Base-by-base conservation (phyloP, 148 eudicot genomes). In the Dianthus caryophyllus region DNA sequence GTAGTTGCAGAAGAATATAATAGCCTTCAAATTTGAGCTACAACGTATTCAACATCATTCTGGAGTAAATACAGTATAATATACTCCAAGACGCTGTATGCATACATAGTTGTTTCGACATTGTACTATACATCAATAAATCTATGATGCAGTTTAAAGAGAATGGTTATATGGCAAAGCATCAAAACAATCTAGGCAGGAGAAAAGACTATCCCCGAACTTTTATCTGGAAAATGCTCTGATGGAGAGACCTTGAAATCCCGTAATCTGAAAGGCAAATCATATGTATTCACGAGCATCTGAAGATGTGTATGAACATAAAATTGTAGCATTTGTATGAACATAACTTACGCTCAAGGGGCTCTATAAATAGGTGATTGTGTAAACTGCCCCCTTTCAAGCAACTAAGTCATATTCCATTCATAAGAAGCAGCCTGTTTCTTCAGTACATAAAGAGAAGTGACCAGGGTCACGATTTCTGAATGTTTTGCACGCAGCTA, bases 371-470 rank as follows among this genome's bases (percentile, higher is more conserved):
- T 29, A 58, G 15, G 18, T 30, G 33, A 56, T 0, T 30, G 29
- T n/a, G 6, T 21, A n/a, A 30, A 58, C 15, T 29, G 62, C n/a
- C 16, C 62, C 39, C 22, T 16, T 58, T 5, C 16, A 57, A 57
- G 61, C 18, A 95, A 69, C n/a, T 97, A 84, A 49, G 92, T 85
- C 77, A 95, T 59, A 85, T 85, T 95, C 75, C 97, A 97, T 83
- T 95, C 99, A 66, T 96, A 87, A 64, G 84, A 66, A 81, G 99
- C 88, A 73, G 96, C 93, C 78, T 90, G 97, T 75, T 90, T 95
- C 86, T 95, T 95, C 73, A 88, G 74, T 61, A 80, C 80, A 73
- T 95, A 96, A 66, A 88, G 71, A 72, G 99, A 90, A 74, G 67
- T 82, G 59, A 90, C 85, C 64, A 90, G 96, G 30, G 84, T 68